Conservation (phyloP, 108 stramenopile genomes). For the Nitzschia putrida region DNA sequence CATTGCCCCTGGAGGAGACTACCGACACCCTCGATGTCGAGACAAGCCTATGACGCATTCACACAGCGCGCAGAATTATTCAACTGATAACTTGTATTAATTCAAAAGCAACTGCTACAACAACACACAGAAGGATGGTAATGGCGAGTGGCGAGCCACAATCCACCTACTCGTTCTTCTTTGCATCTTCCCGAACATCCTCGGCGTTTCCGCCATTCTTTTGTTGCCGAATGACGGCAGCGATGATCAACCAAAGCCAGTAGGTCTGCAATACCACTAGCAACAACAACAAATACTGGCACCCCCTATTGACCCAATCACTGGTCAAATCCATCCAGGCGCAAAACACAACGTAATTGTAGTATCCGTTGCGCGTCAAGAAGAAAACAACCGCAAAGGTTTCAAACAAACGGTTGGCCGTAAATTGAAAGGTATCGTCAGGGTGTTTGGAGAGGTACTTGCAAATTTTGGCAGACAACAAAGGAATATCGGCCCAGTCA, state of each 20-base stretch:
- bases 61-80: too few species aligned
- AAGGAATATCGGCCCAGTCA: slow-evolving; percentile 52
- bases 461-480: slow-evolving; percentile 51
- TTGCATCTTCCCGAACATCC: slow-evolving; percentile 36
- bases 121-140: too few species aligned
- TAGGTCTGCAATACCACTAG: slow-evolving; percentile 43
- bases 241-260: slow-evolving; percentile 51
- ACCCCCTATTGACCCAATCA: neutral
- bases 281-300: slow-evolving; percentile 27
- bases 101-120: too few species aligned
- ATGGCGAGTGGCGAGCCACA: too few species aligned
- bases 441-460: slow-evolving; percentile 38
- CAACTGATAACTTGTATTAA: too few species aligned
- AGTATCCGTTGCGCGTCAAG: slow-evolving; percentile 45
- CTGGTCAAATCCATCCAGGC: slow-evolving; percentile 14
- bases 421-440: slow-evolving; percentile 29
- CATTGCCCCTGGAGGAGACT: too few species aligned
- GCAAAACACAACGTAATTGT: slow-evolving; percentile 43
- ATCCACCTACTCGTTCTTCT: neutral
- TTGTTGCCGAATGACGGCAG: slow-evolving; percentile 26
- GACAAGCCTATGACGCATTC: too few species aligned
- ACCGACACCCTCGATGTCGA: too few species aligned
- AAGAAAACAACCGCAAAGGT: slow-evolving; percentile 46
- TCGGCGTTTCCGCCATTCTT: slow-evolving; percentile 40
- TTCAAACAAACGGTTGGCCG: slow-evolving; percentile 51